Conservation (phyloP, 768 basidiomycete species). For the Phylloporus arenicola region DNA sequence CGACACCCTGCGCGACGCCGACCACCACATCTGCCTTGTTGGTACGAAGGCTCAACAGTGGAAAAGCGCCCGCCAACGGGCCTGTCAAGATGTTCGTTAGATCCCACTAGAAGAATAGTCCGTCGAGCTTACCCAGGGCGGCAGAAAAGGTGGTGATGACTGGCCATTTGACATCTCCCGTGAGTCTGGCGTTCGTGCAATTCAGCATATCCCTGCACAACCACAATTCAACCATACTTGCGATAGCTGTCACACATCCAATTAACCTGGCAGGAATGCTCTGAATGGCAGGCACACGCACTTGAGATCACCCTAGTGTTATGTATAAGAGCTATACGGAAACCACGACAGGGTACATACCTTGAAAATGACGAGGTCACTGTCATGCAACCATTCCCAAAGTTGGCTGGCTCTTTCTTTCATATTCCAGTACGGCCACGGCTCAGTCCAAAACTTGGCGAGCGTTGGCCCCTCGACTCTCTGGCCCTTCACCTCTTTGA, state of each 20-base stretch:
- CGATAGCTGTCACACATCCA: conserved; percentile 54
- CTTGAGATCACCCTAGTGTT: conserved; percentile 82
- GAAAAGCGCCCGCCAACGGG: conserved; percentile 73
- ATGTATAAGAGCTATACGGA: background rate
- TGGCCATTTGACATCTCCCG: conserved; percentile 87
- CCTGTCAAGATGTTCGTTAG: conserved; percentile 37
- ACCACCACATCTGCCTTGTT: conserved; percentile 95
- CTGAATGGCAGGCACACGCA: conserved; percentile 35
- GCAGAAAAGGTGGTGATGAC: conserved; percentile 66
- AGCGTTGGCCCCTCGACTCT: conserved; percentile 24
- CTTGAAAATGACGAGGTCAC: conserved; percentile 82
- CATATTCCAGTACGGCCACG: conserved; percentile 76
- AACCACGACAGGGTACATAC: conserved; percentile 29
- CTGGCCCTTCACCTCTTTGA: conserved; percentile 23
- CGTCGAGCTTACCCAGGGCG: conserved; percentile 55
- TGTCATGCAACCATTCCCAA: conserved; percentile 44
- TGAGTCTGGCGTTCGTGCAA: conserved; percentile 49
- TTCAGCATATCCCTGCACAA: background rate
- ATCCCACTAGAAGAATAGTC: background rate
- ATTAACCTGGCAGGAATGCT: background rate
- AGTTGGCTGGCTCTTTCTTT: conserved; percentile 45
- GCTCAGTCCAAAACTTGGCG: conserved; percentile 66
- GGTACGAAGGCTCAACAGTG: conserved; percentile 80
- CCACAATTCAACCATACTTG: conserved; percentile 50
- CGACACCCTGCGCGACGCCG: conserved; percentile 63